These are phyloP conservation scores for Ustilaginoidea virens DNA, from an alignment of 2,329 filamentous ascomycete genomes.

Conservation along the genomic window DNA sequence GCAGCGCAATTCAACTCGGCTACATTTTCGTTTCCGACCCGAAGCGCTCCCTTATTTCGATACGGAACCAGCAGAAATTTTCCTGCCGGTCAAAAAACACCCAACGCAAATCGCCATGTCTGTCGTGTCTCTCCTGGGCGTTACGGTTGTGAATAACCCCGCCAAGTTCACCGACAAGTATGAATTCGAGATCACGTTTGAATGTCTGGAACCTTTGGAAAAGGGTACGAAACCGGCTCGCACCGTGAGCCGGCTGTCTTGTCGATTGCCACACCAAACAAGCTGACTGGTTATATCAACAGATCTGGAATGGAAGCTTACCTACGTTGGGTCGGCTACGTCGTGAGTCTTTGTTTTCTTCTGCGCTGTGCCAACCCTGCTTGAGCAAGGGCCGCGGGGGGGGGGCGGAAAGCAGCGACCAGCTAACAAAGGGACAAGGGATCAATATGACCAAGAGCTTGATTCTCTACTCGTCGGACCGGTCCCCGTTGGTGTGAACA, in stretches of 20 bases:
- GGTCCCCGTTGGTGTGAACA: conserved; percentile 96
- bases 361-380: too few species aligned
- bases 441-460: conserved; percentile 96
- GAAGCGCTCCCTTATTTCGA: too few species aligned
- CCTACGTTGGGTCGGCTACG: conserved; percentile 94
- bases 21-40: too few species aligned
- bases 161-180: conserved; percentile 87
- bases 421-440: conserved; percentile 42
- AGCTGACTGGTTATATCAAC: conserved; percentile 4
- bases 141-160: conserved; percentile 94
- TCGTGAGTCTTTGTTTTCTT: conserved; percentile 56
- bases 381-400: too few species aligned
- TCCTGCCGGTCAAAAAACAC: too few species aligned
- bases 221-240: conserved; percentile 57
- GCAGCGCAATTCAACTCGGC: too few species aligned
- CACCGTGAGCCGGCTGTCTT: too few species aligned
- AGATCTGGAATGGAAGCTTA: conserved; percentile 99
- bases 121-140: conserved; percentile 87
- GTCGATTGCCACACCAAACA: too few species aligned
- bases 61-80: too few species aligned
- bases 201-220: conserved; percentile 86
- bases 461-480: conserved; percentile 92
- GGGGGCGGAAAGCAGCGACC: too few species aligned
- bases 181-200: conserved; percentile 96
- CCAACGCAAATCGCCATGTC: conserved; percentile 46